Evolutionary conservation across 768 basidiomycete species (phyloP).

Genomic region (Astraeus odoratus): DNA sequence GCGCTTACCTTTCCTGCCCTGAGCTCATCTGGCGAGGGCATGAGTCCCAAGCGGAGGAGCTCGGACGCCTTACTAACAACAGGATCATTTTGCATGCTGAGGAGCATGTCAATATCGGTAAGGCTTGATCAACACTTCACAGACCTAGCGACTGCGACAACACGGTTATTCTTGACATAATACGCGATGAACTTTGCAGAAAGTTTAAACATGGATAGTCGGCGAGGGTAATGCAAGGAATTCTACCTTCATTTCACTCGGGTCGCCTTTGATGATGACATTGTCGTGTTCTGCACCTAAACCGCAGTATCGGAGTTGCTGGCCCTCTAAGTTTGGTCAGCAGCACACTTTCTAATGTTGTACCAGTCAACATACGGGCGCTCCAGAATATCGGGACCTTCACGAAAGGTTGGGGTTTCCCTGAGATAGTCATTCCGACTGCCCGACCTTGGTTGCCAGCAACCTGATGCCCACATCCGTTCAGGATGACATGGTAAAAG

Average conservation of each 20-base stretch:
- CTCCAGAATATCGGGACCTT: slow-evolving; percentile 91
- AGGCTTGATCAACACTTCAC: slow-evolving; percentile 5
- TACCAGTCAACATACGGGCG: slow-evolving; percentile 49
- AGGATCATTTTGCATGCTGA: slow-evolving; percentile 77
- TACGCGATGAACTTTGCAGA: slow-evolving; percentile 65
- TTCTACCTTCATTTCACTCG: slow-evolving; percentile 68
- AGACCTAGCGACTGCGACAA: slow-evolving; percentile 64
- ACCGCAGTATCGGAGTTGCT: slow-evolving; percentile 83
- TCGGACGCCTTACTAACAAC: slow-evolving; percentile 74
- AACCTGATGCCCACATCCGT: slow-evolving; percentile 36
- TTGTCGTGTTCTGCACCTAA: slow-evolving; percentile 67
- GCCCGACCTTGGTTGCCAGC: slow-evolving; percentile 83
- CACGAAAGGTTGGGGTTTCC: slow-evolving; percentile 53
- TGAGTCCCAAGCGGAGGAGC: slow-evolving; percentile 67
- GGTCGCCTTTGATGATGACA: slow-evolving; percentile 68
- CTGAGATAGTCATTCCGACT: slow-evolving; percentile 73
- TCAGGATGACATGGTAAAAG: background rate
- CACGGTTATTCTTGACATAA: slow-evolving; percentile 57
- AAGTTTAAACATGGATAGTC: background rate
- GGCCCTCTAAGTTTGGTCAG: slow-evolving; percentile 50
- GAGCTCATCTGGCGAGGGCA: slow-evolving; percentile 74
- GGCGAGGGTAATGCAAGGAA: background rate
- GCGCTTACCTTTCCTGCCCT: slow-evolving; percentile 59
- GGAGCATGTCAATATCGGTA: slow-evolving; percentile 1
- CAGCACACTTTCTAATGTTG: background rate